Conservation (phyloP, 2,329 filamentous ascomycete genomes). For the Alternaria panax region DNA sequence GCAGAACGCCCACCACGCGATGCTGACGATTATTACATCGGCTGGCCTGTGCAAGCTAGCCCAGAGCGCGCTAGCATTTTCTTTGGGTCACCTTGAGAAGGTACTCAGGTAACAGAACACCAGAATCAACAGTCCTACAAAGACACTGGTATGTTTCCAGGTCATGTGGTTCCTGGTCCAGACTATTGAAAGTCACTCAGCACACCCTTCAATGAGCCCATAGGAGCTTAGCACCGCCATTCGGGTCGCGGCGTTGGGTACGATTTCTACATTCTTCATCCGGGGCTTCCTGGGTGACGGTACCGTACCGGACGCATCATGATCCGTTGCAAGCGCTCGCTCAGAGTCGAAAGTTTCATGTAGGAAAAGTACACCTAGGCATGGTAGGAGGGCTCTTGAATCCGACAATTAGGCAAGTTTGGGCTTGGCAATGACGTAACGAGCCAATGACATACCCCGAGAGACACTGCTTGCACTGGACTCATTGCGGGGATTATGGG, state of each 20-base stretch:
- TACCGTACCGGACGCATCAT: neutral
- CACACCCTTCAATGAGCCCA: neutral
- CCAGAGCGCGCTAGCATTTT: neutral
- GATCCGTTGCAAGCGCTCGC: neutral
- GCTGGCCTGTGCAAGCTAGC: neutral
- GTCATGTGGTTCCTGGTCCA: neutral
- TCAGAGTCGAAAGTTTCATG: neutral
- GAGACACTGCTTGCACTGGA: neutral
- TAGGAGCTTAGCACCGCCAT: neutral
- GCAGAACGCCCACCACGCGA: neutral
- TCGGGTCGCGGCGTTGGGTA: neutral
- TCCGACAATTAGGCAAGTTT: neutral
- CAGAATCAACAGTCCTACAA: neutral
- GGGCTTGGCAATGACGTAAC: neutral
- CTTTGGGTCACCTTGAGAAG: neutral
- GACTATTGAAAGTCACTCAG: neutral
- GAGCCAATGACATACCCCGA: neutral
- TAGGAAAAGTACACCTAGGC: neutral
- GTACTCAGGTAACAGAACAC: neutral
- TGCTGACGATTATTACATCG: neutral
- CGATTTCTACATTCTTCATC: neutral
- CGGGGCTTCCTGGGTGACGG: neutral
- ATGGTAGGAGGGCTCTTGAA: neutral
- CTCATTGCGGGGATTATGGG: neutral
- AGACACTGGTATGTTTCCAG: neutral